Percentiles rank a stretch among this genome's conserved stretches.
These are phyloP conservation scores for Conringia planisiliqua DNA, from an alignment of 345 rosid genomes.

Conservation along the genomic window DNA sequence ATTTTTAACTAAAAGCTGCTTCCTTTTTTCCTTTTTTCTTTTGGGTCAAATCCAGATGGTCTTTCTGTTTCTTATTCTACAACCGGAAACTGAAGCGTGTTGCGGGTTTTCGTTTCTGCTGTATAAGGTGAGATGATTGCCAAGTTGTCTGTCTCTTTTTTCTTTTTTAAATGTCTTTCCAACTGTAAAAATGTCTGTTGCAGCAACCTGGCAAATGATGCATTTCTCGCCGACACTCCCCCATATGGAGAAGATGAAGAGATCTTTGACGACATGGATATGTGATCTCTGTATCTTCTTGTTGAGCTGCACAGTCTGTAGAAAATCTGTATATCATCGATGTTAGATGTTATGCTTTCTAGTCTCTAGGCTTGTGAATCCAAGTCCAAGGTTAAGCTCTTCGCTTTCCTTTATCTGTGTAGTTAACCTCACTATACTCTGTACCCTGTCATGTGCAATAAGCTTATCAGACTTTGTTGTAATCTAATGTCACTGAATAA, in stretches of 20 bases:
- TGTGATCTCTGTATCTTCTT: constrained; percentile 38
- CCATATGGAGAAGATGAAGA: constrained; percentile 62
- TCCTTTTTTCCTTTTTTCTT: not conserved
- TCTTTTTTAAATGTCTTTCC: not conserved
- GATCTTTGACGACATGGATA: constrained; percentile 79
- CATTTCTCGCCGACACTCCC: constrained; percentile 40
- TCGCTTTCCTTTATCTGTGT: constrained; percentile 35
- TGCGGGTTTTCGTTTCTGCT: constrained; percentile 73
- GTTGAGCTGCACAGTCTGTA: constrained; percentile 24
- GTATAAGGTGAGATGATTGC: constrained; percentile 56
- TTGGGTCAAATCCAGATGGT: constrained; percentile 61
- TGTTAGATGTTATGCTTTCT: constrained; percentile 18
- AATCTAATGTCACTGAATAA: not conserved
- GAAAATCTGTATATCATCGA: constrained; percentile 17
- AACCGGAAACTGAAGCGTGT: constrained; percentile 89
- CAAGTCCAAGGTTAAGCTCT: constrained; percentile 27
- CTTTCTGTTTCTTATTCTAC: constrained; percentile 91
- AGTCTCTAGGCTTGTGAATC: constrained; percentile 25
- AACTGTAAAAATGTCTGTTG: constrained; percentile 10
- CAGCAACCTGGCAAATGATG: constrained; percentile 83
- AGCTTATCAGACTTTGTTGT: constrained; percentile 7
- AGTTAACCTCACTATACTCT: constrained; percentile 14
- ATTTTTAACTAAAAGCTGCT: not conserved
- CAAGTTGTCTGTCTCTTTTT: not conserved
- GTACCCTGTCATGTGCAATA: constrained; percentile 1